Base-by-base conservation (phyloP, 345 rosid species). In the Excoecaria agallocha region DNA sequence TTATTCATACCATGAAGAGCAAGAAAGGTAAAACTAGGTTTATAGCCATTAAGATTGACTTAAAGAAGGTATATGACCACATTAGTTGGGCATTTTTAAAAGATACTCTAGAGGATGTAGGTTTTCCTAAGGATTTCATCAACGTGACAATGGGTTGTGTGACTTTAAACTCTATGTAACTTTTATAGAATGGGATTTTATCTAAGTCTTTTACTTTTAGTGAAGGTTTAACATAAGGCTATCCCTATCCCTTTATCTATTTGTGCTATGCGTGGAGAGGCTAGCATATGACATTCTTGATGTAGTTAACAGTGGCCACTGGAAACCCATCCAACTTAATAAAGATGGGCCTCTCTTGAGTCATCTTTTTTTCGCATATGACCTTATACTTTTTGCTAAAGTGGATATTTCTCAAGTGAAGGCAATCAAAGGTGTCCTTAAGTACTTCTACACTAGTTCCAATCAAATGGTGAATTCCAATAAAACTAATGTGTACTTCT, bases 41-140 rank as follows among this genome's bases (percentile, higher is more conserved):
- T 1, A 24, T 58, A 22, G 49, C 41, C n/a, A n/a, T n/a, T n/a
- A n/a, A n/a, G n/a, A n/a, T n/a, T n/a, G n/a, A n/a, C n/a, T n/a
- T n/a, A n/a, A 59, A 67, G 20, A 75, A 75, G 15, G 78, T 73
- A 16, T 75, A 75, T 58, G 78, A 68, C 15, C 35, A 30, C 0
- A 1, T 75, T 5, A 4, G 11, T 0, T 75, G 72, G 73, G 46
- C 3, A 0, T 75, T 75, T 37, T n/a, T 75, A 0, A 0, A 8
- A 2, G 74, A 71, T 1, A 71, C 54, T 3, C 1, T 71, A 3
- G 7, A 0, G 13, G 35, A 38, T n/a, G 49, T 39, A 1, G 74
- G 54, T 1, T 10, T 51, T 12, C 51, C 51, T 15, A 3, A 1
- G 1, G 10, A 1, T 6, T 8, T 16, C 0, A 43, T 65, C 0